phyloP scores from a whole-genome alignment of 2,329 filamentous ascomycete genomes.

The Chaetoscypha palmicola region DNA sequence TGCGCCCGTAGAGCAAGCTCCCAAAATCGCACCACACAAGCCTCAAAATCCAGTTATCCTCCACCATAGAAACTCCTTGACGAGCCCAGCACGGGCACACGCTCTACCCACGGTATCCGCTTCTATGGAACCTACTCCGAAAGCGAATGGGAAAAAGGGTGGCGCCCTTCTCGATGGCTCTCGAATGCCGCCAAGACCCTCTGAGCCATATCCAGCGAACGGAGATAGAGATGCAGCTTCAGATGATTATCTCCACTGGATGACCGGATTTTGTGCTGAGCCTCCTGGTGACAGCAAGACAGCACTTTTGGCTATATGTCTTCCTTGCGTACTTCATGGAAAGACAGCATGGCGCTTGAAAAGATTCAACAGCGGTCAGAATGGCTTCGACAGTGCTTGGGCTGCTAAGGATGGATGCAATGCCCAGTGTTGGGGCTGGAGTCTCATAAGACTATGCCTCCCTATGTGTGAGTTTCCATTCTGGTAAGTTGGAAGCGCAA shows the following conservation, averaged over 20 bases:
- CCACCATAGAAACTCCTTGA: no score
- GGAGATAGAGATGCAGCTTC: background rate
- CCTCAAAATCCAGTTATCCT: no score
- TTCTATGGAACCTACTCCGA: no score
- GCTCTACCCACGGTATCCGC: no score
- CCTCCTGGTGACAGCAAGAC: conserved; percentile 28
- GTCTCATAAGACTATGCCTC: conserved; percentile 13
- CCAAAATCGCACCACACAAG: no score
- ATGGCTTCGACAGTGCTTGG: conserved; percentile 34
- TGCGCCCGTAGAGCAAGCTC: no score
- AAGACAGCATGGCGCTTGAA: conserved; percentile 37
- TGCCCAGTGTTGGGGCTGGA: conserved; percentile 31
- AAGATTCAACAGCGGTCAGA: conserved; percentile 32
- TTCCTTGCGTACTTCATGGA: conserved; percentile 38
- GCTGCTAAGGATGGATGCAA: conserved; percentile 33
- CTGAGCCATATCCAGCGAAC: background rate
- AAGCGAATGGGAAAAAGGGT: no score
- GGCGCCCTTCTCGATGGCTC: background rate
- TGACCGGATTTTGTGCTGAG: conserved; percentile 34
- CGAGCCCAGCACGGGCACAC: no score
- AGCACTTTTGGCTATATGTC: conserved; percentile 35
- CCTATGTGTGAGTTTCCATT: background rate
- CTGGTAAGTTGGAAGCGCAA: background rate
- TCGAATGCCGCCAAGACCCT: background rate
- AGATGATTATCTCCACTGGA: conserved; percentile 25